Base-by-base conservation (phyloP, 805 yeast genomes). In the Alloascoidea hylecoeti region DNA sequence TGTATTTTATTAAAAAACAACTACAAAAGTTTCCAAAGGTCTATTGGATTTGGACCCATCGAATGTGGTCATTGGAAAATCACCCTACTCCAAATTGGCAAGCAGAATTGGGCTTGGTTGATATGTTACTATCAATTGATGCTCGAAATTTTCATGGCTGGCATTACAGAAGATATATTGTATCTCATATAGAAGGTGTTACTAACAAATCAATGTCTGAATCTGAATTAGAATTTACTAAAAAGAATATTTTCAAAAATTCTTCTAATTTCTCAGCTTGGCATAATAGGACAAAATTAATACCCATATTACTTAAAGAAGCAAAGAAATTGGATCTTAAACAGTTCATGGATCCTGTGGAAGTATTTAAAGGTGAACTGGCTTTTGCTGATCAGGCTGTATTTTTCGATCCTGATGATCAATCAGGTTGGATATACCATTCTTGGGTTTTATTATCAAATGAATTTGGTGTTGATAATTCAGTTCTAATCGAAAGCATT, bases 11-110 rank as follows among this genome's bases (percentile, higher is more conserved):
- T 1, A 63, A 78, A 60, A 56, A 53, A 0, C 70, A 75, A 45
- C 57, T 92, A 47, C 70, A 70, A 39, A 57, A 64, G 40, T 77
- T 58, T 46, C 97, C 98, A 1, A 92, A 92, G 53, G 84, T 88
- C 33, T 92, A 92, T 52, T 92, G 97, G 96, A 77, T 92, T 9
- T 92, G 97, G 96, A 81, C 78, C 47, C 96, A 92, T 53, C 64
- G 98, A 28, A 59, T 70, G 6, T 92, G 98, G 97, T 69, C 81
- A 34, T 56, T 89, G 32, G 66, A 70, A 27, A 40, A 62, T 15
- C 70, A 72, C 23, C 63, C 67, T 2, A 47, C 50, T 0, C 72
- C 78, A 6, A 58, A 77, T 39, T 85, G 94, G 92, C 53, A 61
- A n/a, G 52, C 49, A 19, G 98, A 92, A 53, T 57, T 92, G 48